Percentiles rank a stretch among this genome's conserved stretches.
These are phyloP conservation scores for Coprinopsis sp. DNA, from an alignment of 768 basidiomycete species.

Conservation along the genomic window DNA sequence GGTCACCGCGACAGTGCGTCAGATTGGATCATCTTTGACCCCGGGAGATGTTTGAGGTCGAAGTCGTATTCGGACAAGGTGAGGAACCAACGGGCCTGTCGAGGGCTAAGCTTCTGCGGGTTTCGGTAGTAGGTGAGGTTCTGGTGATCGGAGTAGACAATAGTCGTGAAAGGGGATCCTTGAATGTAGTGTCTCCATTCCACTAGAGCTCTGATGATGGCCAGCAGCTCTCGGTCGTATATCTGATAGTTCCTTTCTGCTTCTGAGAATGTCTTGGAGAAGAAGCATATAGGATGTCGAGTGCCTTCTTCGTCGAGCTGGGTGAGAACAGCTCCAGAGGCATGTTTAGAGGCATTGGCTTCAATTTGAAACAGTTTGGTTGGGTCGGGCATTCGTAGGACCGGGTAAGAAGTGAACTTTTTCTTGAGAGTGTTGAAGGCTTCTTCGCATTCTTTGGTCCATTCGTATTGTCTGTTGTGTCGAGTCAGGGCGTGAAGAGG, in stretches of 20 bases:
- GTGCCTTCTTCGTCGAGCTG: not conserved
- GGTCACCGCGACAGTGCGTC: constrained; percentile 17
- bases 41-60: constrained; percentile 25
- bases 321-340: not conserved
- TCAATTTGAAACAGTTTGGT: not conserved
- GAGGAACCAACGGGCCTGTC: constrained; percentile 19
- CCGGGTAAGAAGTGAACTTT: no score
- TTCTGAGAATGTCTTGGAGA: not conserved
- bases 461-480: no score
- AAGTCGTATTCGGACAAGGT: constrained; percentile 24
- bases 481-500: no score
- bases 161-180: not conserved
- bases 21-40: constrained; percentile 11
- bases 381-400: no score
- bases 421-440: no score
- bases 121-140: constrained; percentile 14
- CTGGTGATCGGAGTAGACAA: not conserved
- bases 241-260: constrained; percentile 28
- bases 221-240: constrained; percentile 44
- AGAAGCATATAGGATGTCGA: not conserved
- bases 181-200: constrained; percentile 7
- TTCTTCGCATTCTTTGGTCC: no score
- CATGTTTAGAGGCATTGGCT: not conserved
- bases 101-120: constrained; percentile 22
- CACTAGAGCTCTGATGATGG: constrained; percentile 31